Base-by-base conservation (phyloP, 352 stramenopile genomes). In the Pythium sp. region DNA sequence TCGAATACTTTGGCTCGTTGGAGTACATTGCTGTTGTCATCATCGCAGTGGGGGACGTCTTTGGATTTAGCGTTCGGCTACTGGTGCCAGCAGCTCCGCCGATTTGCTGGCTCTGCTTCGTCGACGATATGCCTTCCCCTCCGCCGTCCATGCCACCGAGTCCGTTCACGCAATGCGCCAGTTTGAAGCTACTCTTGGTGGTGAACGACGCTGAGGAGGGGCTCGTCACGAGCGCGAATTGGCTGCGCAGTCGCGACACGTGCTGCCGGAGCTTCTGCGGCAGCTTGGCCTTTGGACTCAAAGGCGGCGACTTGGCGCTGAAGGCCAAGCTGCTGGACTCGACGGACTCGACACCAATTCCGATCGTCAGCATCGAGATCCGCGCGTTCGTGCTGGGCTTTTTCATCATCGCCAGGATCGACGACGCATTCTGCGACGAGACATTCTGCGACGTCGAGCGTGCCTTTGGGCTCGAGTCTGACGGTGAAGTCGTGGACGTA, bases 211-310 rank as follows among this genome's bases (percentile, higher is more conserved):
- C 63, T 20, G 58, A 38, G 18, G 58, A 30, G 18, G 57, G 11
- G 5, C 36, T 60, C 30, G 26, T 62, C 51, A 70, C 68, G 20
- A 80, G 47, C 2, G 71, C 58, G 28, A 80, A 79, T 34, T 90
- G 82, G n/a, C 58, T 83, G 18, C 82, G 80, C 22, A 90, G 71
- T 0, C 67, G 72, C 43, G 67, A 79, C 49, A 90, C 82, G 55
- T 83, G 79, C 9, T 82, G 71, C 0, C 80, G 78, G 24, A 90
- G 71, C 55, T 90, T 90, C 20, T 78, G 73, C 0, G 82, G 82
- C 1, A 86, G 67, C 41, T 87, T 90, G 36, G 58, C 41, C 30
- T 58, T 59, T 14, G 58, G 58, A 24, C 41, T 68, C n/a, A 32
- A 36, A 1, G 57, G 6, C 1, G 26, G 5, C 2, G 46, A 7